These are phyloP conservation scores for Solanum infundibuliforme DNA, from an alignment of 257 asterid genomes.

Conservation along the genomic window DNA sequence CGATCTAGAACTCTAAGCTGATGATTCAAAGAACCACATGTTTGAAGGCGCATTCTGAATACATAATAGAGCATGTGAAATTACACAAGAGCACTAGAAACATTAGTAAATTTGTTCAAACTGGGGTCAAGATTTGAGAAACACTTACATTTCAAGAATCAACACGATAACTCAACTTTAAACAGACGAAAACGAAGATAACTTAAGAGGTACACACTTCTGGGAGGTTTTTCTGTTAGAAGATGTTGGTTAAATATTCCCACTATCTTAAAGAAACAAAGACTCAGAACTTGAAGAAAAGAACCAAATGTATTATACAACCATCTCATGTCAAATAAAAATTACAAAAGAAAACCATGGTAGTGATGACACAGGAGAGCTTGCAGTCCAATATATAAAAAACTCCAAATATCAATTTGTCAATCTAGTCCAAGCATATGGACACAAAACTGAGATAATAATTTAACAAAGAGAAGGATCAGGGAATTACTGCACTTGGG, in stretches of 20 bases:
- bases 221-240: background rate
- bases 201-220: background rate
- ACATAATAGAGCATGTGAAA: background rate
- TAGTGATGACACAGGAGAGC: background rate
- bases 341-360: background rate
- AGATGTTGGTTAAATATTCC: background rate
- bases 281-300: background rate
- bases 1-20: background rate
- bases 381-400: background rate
- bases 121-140: background rate
- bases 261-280: background rate
- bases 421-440: background rate
- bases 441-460: background rate
- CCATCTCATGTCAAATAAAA: background rate
- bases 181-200: background rate
- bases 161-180: background rate
- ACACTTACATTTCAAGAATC: background rate
- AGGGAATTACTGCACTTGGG: conserved; percentile 21
- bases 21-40: background rate
- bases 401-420: background rate
- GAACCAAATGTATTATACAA: background rate
- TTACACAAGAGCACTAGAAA: background rate
- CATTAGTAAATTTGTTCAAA: background rate
- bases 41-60: background rate
- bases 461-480: background rate